Percentiles rank a stretch among this genome's conserved stretches.
phyloP scores from a whole-genome alignment of 805 yeast species.

The Candida silvicultrix region DNA sequence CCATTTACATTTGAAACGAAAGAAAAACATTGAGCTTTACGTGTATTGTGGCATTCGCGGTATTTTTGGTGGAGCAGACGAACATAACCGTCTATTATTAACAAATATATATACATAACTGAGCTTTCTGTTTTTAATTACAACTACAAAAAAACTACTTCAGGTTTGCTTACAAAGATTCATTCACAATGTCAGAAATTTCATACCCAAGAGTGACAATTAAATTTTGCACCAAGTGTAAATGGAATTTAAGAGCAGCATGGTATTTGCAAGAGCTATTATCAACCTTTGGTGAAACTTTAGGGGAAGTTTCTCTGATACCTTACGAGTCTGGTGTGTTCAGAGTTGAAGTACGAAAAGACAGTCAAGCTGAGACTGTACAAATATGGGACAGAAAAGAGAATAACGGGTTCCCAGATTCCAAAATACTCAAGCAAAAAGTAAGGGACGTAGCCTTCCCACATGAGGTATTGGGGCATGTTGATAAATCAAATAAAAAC shows the following conservation, averaged over 20 bases:
- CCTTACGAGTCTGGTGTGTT: conserved; percentile 55
- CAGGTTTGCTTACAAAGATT: too few relatives aligned
- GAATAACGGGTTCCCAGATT: conserved; percentile 81
- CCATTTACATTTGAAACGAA: not conserved
- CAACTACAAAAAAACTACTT: too few relatives aligned
- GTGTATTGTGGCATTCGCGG: not conserved
- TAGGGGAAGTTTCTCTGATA: conserved; percentile 48
- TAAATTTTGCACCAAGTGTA: conserved; percentile 74
- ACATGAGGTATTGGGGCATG: conserved; percentile 51
- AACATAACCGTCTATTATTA: too few relatives aligned
- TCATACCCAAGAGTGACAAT: conserved; percentile 58
- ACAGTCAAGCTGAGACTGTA: conserved; percentile 25
- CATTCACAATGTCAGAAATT: not conserved
- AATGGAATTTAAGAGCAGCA: conserved; percentile 82
- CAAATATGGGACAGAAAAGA: conserved; percentile 54
- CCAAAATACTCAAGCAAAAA: conserved; percentile 66
- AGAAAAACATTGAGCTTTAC: not conserved
- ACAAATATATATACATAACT: too few relatives aligned
- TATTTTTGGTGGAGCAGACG: not conserved
- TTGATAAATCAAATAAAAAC: conserved; percentile 34
- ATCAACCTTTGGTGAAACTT: conserved; percentile 63
- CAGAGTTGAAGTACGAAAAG: conserved; percentile 42
- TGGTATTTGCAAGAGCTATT: conserved; percentile 85
- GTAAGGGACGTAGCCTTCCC: conserved; percentile 59
- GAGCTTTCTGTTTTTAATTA: too few relatives aligned